A percentile compares a stretch with the other conserved stretches of the same genome.
These are phyloP conservation scores for Apophysomyces variabilis DNA, from an alignment of 371 early-diverging fungal genomes.

Conservation along the genomic window DNA sequence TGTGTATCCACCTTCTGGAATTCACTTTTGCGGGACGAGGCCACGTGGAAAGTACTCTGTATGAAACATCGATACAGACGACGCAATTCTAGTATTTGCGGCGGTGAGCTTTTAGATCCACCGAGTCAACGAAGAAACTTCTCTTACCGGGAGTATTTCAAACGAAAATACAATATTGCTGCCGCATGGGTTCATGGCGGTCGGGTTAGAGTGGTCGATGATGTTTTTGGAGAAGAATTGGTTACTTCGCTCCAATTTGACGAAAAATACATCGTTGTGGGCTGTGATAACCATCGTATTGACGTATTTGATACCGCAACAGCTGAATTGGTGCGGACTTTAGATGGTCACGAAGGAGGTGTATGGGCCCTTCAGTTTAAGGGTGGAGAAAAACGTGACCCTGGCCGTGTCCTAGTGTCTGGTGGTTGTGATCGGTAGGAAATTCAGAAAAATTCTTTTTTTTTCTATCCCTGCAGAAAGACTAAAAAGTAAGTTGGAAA, in stretches of 20 bases:
- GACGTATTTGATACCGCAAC: slow-evolving; percentile 82
- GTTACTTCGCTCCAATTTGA: slow-evolving; percentile 90
- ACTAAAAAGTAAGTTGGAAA: no score
- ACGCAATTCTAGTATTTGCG: slow-evolving; percentile 40
- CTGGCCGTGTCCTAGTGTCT: slow-evolving; percentile 74
- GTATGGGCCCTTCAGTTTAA: slow-evolving; percentile 93
- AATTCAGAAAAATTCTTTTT: slow-evolving; percentile 17
- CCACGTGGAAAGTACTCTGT: slow-evolving; percentile 44
- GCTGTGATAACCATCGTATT: slow-evolving; percentile 84
- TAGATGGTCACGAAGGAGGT: slow-evolving; percentile 94
- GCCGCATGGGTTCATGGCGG: slow-evolving; percentile 80
- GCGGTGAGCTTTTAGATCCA: slow-evolving; percentile 52
- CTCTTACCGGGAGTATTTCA: slow-evolving; percentile 79
- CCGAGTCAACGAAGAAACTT: slow-evolving; percentile 51
- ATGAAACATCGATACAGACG: slow-evolving; percentile 31
- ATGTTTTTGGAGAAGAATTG: slow-evolving; percentile 76
- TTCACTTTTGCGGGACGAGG: slow-evolving; percentile 60
- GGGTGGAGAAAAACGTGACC: slow-evolving; percentile 59
- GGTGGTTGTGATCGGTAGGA: slow-evolving; percentile 82
- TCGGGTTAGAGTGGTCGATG: slow-evolving; percentile 70
- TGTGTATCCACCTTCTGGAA: slow-evolving; percentile 75
- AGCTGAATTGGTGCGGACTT: slow-evolving; percentile 66
- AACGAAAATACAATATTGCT: slow-evolving; percentile 72
- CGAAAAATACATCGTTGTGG: slow-evolving; percentile 82
- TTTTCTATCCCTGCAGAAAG: slow-evolving; percentile 12